phyloP scores from a whole-genome alignment of 1,139 yeast genomes.

The Suhomyces anneliseae region DNA sequence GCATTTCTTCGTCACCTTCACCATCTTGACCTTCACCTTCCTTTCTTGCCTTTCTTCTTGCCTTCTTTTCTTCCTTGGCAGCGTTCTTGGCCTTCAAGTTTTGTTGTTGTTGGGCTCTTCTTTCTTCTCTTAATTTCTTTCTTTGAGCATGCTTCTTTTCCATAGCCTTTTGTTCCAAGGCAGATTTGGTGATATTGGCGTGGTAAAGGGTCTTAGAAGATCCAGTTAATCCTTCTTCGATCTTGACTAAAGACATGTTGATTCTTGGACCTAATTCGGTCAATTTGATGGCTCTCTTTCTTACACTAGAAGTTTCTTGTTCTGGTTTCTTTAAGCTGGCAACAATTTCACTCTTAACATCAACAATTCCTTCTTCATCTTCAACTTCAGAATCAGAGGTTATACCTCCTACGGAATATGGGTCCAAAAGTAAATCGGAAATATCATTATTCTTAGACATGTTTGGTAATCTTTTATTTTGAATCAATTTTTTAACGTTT shows the following conservation, averaged over 20 bases:
- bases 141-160: constrained; percentile 68
- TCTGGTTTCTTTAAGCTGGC: constrained; percentile 17
- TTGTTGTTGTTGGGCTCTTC: constrained; percentile 77
- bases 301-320: constrained; percentile 33
- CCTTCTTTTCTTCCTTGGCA: constrained; percentile 69
- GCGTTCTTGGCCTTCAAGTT: constrained; percentile 78
- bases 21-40: constrained; percentile 30
- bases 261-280: constrained; percentile 95
- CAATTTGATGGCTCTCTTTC: constrained; percentile 86
- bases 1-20: constrained; percentile 16
- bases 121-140: constrained; percentile 61
- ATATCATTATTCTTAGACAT: constrained; percentile 69
- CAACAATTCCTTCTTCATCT: constrained; percentile 81
- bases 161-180: constrained; percentile 57
- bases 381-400: constrained; percentile 94
- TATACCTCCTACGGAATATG: constrained; percentile 73
- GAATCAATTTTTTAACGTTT: constrained; percentile 74
- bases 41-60: constrained; percentile 65
- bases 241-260: constrained; percentile 72
- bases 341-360: constrained; percentile 45
- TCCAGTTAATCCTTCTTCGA: constrained; percentile 90
- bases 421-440: constrained; percentile 80
- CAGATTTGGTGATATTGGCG: constrained; percentile 61
- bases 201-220: constrained; percentile 77
- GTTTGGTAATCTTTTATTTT: constrained; percentile 73